Base-by-base conservation (phyloP, 192 early-diverging fungal species). In the Entophlyctis luteolus region DNA sequence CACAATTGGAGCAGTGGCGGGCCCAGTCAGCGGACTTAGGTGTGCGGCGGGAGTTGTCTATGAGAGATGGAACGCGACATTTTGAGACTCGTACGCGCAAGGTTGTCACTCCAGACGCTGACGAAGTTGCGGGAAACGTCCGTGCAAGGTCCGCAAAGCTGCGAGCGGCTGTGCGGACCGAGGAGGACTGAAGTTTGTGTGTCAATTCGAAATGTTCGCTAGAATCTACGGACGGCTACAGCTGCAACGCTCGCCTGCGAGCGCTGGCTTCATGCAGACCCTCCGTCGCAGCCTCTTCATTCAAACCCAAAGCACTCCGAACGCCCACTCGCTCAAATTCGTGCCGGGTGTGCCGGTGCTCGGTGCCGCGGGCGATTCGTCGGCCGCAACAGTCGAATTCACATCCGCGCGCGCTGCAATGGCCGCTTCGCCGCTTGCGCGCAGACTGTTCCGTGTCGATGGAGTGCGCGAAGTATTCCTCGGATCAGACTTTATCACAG, bases 261-360 rank as follows among this genome's bases (percentile, higher is more conserved):
- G n/a, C n/a, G n/a, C n/a, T n/a, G n/a, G n/a, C n/a, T n/a, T n/a
- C n/a, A n/a, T n/a, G n/a, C n/a, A n/a, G n/a, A n/a, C n/a, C n/a
- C n/a, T n/a, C 45, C 22, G 45, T n/a, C 76, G 79, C 25, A 71
- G 67, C 12, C 68, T 84, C 75, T 84, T 84, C 67, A 84, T 84
- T 52, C 82, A 84, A 48, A 84, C 95, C 6, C 91, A 93, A 46
- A 75, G 84, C 6, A 99, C 97, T 5, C 97, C 97, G 36, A 98
- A 98, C 78, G 80, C 85, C 31, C 92, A 98, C 72, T 90, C 94
- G 3, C 84, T 99, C 67, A 96, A 96, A 78, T 99, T 99, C 75
- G 92, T 93, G 22, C 97, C 97, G 18, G 97, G 97, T 12, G 87
- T 89, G 0, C 77, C 87, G 0, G 92, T 99, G 20, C 81, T 97